Base-by-base conservation (phyloP, 345 rosid genomes). In the Firmiana major region DNA sequence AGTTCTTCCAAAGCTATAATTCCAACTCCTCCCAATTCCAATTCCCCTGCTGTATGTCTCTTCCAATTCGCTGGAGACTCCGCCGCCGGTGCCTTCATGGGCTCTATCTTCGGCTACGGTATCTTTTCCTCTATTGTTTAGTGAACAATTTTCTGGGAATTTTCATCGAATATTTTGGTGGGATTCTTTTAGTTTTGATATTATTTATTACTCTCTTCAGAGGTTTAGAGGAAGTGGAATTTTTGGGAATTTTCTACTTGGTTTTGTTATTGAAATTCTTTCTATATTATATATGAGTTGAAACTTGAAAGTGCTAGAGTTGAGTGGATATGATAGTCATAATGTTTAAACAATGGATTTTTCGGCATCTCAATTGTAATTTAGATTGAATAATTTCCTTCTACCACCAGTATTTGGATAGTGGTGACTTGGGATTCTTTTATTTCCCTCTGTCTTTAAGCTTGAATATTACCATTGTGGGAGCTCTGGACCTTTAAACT, bases 21-120 rank as follows among this genome's bases (percentile, higher is more conserved):
- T 77, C 87, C 90, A 31, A 38, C 63, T 8, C 84, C 81, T 4
- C 54, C 42, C 5, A 57, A 63, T 75, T 54, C 86, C 15, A 57
- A 72, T 69, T 77, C 89, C 55, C 90, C 93, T 15, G 89, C 86
- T 55, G 92, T 90, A 63, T 96, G 99, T 80, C 81, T 96, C 79
- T 48, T 86, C 75, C 90, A 90, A 63, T 91, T 87, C 82, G 93
- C 89, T 0, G 89, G 87, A 54, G 97, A 93, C 86, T 81, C 98
- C 64, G 90, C 90, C 43, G 91, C 89, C 19, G 99, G 99, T 70
- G 95, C 97, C 62, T 80, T 96, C 68, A 87, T 89, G 94, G 97
- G 98, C 77, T 89, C 97, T 74, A 86, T 93, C 70, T 91, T 91
- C 67, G 97, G 97, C 76, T 93, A 85, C 74, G 98, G 99, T 93